phyloP scores from a whole-genome alignment of 306 rosid species.

The Pterocarpus macrocarpus region DNA sequence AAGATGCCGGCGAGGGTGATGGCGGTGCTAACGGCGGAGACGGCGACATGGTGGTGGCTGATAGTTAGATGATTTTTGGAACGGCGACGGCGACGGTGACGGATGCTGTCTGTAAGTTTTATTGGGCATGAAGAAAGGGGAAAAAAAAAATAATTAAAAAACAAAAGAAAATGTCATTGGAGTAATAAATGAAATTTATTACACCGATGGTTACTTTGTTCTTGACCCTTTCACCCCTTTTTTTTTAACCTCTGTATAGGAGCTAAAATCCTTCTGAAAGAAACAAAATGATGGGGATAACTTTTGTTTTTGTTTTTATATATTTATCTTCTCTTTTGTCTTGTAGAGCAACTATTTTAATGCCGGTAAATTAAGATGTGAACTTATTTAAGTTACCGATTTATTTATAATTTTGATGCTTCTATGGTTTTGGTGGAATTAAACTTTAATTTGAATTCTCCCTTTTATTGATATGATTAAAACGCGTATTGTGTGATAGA shows the following conservation, averaged over 20 bases:
- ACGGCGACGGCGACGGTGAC: conserved; percentile 24
- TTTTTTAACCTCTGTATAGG: background rate
- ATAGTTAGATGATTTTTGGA: conserved; percentile 50
- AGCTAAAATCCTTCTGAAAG: background rate
- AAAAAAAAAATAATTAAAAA: background rate
- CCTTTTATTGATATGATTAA: no score
- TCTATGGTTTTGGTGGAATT: no score
- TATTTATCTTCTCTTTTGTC: background rate
- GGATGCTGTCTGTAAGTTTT: conserved; percentile 34
- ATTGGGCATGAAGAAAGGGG: conserved; percentile 14
- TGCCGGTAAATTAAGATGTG: conserved; percentile 16
- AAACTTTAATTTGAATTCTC: no score
- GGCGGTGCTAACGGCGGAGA: conserved; percentile 14
- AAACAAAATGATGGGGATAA: conserved; percentile 27
- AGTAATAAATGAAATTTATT: background rate
- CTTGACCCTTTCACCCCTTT: background rate
- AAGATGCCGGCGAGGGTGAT: conserved; percentile 48
- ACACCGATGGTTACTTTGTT: background rate
- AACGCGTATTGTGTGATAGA: no score
- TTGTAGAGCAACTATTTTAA: conserved; percentile 47
- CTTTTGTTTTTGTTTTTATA: conserved; percentile 2
- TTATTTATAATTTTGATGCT: no score
- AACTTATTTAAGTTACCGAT: no score
- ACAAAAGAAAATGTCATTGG: background rate
- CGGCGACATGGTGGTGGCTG: conserved; percentile 39